Evolutionary conservation across 768 basidiomycete genomes (phyloP), one percentile per base, ranked within the genome.

Genomic region (Suillus tomentosus): DNA sequence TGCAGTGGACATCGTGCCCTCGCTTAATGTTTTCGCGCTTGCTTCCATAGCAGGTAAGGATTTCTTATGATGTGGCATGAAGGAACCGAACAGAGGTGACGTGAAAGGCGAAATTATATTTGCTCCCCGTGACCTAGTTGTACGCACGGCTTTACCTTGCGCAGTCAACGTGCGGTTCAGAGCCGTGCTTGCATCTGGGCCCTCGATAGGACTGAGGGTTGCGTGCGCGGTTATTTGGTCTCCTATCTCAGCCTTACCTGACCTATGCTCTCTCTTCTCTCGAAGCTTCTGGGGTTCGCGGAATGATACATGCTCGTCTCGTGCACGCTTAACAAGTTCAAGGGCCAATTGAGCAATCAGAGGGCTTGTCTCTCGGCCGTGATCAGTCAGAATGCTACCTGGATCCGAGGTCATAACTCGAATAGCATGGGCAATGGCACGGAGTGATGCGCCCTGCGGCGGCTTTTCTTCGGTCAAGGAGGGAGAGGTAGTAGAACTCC

Each of bases 401-500:
- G 92, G 84, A 68, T 91, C 91, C 3, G 86, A 81, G 0, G 90
- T 90, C 92, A 95, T 94, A n/a, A 94, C 89, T 3, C 93, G 86
- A 1, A 90, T 94, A 1, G 93, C 92, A 62, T 94, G 88, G 19
- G 85, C 84, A 62, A 95, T 92, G 2, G 93, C 93, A 7, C 85
- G 85, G 2, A 95, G 72, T 0, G 90, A 84, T 0, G 87, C 74
- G 1, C 91, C 90, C 70, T 94, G 92, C 0, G 72, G 77, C 8
- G 62, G 72, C 48, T 75, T 76, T 39, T 76, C 74, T 48, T 71
- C 77, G 6, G 39, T 22, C 7, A 73, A 40, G 22, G 71, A 69
- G 0, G 66, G 73, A 47, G 76, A 70, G 62, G 67, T 71, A 39
- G 74, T 76, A 10, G 69, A 72, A 1, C 75, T 72, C 54, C 74